Percentiles rank a stretch among this genome's conserved stretches.
phyloP scores from a whole-genome alignment of 257 asterid genomes.

The Capsicum baccatum region DNA sequence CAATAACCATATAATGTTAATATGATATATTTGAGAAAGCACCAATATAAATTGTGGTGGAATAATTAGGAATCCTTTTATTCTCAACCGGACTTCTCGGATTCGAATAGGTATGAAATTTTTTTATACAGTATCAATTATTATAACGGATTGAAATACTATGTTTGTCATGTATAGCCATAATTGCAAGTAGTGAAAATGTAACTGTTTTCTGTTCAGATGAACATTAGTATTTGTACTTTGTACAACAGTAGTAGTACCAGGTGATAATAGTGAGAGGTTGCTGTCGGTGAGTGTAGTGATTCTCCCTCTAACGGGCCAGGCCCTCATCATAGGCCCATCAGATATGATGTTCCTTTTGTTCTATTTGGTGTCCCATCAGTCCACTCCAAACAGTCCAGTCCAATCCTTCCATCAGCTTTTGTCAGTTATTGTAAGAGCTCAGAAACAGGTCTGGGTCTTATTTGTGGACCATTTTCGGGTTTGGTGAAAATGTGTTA shows the following conservation, averaged over 20 bases:
- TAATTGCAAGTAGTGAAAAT: not conserved
- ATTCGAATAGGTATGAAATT: no score
- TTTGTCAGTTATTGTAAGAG: not conserved
- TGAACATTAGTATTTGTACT: not conserved
- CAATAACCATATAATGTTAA: no score
- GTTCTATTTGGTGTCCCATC: conserved; percentile 13
- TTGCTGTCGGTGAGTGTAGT: not conserved
- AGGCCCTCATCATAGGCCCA: not conserved
- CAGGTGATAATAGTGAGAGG: not conserved
- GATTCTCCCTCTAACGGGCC: not conserved
- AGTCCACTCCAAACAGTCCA: not conserved
- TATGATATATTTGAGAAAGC: no score
- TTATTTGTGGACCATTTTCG: not conserved
- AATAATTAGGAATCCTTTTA: no score
- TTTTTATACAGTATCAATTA: no score
- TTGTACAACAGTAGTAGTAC: not conserved
- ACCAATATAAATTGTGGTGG: no score
- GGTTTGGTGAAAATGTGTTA: not conserved
- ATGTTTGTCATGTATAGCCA: not conserved
- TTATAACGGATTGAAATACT: not conserved
- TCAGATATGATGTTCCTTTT: not conserved
- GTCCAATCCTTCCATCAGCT: not conserved
- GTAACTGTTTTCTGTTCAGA: not conserved
- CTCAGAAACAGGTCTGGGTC: not conserved
- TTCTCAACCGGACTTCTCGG: no score